These are phyloP conservation scores for Fusarium decemcellulare DNA, from an alignment of 2,329 filamentous ascomycete species.

Conservation along the genomic window DNA sequence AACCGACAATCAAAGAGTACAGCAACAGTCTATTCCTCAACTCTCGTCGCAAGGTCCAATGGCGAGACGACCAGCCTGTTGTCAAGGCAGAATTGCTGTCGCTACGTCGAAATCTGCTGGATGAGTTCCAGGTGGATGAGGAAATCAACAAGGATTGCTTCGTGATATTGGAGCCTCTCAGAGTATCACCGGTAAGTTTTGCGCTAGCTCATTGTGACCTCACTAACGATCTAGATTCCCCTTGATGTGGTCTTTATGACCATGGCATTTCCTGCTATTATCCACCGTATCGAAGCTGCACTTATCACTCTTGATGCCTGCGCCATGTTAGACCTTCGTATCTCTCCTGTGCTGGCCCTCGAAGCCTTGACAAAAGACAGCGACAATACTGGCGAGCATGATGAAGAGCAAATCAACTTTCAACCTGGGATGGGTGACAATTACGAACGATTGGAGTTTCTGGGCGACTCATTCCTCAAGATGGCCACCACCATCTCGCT, in stretches of 20 bases:
- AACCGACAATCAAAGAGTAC: slow-evolving; percentile 83
- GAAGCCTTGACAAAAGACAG: slow-evolving; percentile 96
- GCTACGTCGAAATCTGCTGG: slow-evolving; percentile 87
- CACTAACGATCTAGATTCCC: slow-evolving; percentile 68
- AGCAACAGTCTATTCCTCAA: slow-evolving; percentile 82
- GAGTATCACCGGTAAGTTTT: slow-evolving; percentile 78
- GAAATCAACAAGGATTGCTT: slow-evolving; percentile 67
- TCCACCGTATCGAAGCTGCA: slow-evolving; percentile 85
- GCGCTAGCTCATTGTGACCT: neutral
- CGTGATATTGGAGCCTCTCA: slow-evolving; percentile 82
- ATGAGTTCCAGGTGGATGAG: slow-evolving; percentile 71
- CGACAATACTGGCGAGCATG: slow-evolving; percentile 84
- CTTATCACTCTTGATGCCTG: slow-evolving; percentile 86
- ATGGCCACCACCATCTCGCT: slow-evolving; percentile 94
- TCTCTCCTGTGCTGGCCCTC: slow-evolving; percentile 79
- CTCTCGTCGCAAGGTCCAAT: slow-evolving; percentile 63
- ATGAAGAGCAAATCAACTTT: slow-evolving; percentile 77
- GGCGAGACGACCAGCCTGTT: slow-evolving; percentile 83
- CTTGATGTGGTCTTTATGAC: slow-evolving; percentile 78
- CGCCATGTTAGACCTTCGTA: slow-evolving; percentile 71
- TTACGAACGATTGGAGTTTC: slow-evolving; percentile 93
- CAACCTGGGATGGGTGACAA: slow-evolving; percentile 92
- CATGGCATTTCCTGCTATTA: slow-evolving; percentile 85
- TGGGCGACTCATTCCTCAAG: slow-evolving; percentile 95
- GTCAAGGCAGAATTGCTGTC: slow-evolving; percentile 81